Base-by-base conservation (phyloP, 345 rosid species). In the Gossypium longicalyx region DNA sequence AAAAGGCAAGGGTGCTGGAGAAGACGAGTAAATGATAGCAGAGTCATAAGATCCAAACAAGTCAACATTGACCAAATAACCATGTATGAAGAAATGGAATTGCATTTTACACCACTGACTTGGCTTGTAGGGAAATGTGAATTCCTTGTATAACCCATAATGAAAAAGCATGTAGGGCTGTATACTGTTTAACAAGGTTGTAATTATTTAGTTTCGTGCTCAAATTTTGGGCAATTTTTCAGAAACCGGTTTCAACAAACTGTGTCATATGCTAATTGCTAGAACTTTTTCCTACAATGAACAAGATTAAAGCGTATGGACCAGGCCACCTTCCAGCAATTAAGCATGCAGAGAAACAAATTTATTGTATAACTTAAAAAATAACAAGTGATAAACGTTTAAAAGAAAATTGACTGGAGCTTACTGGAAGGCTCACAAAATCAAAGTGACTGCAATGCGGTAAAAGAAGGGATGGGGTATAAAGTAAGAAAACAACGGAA, bases 201-300 rank as follows among this genome's bases (percentile, higher is more conserved):
- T 52, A 74, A 61, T 29, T 61, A 15, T 64, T 49, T 51, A 49
- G 58, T 62, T 38, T 38, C 67, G 12, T 62, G 70, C 76, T 74
- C 76, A 74, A 61, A 66, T 29, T 74, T 74, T 34, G 70, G 49
- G 76, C 59, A 73, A 61, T 61, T 49, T 34, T 74, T 62, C 60
- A 62, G 56, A 61, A 19, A 62, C 19, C 27, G 17, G 27, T 16
- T 45, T 47, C 67, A 73, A 62, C 44, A 62, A 48, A 16, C 66
- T 15, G 23, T 23, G 20, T 59, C 20, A 22, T 2, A 12, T n/a
- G 49, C n/a, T 62, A 48, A 73, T 2, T n/a, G 49, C 4, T 48
- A 61, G 63, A 52, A 34, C 2, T 4, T 6, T 17, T 27, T 48
- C 53, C 60, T 47, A n/a, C 29, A 29, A 19, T 6, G 4, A 61